These are phyloP conservation scores for Euphorbia tirucalli DNA, from an alignment of 345 rosid genomes.

Conservation along the genomic window DNA sequence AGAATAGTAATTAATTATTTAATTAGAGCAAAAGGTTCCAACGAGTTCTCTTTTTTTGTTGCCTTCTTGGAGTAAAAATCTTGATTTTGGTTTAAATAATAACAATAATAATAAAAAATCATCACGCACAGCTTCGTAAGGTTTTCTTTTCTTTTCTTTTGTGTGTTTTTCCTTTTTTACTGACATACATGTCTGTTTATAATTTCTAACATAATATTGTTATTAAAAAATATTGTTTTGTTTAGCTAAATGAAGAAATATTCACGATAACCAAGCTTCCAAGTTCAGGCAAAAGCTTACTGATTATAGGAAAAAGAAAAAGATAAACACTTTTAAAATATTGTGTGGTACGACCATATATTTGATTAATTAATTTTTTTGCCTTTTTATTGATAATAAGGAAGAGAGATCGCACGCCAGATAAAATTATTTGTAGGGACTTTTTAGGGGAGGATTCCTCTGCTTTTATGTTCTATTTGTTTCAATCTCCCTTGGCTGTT, in stretches of 20 bases:
- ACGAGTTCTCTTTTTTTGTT: background rate
- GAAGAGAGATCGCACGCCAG: constrained; percentile 11
- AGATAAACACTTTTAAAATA: background rate
- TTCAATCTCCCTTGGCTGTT: background rate
- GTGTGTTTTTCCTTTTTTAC: background rate
- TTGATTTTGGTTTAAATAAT: too few species aligned
- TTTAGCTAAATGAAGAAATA: constrained; percentile 15
- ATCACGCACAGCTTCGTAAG: background rate
- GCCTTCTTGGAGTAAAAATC: background rate
- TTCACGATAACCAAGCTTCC: constrained; percentile 16
- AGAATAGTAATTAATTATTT: background rate
- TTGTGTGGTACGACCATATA: background rate
- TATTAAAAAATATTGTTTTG: background rate
- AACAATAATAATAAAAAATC: background rate
- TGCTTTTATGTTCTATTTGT: background rate
- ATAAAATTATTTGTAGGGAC: constrained; percentile 6
- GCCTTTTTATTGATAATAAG: background rate
- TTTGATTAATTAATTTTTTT: background rate
- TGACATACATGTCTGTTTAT: constrained; percentile 1
- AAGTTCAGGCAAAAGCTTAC: constrained; percentile 15
- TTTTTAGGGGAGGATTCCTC: background rate
- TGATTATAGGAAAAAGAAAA: background rate
- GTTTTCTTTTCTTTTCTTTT: background rate
- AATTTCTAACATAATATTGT: background rate
- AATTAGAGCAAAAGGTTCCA: background rate